A percentile compares a stretch with the other conserved stretches of the same genome.
Conservation (phyloP, 1,284 basidiomycete species). For the Cryptococcus deneoformans region DNA sequence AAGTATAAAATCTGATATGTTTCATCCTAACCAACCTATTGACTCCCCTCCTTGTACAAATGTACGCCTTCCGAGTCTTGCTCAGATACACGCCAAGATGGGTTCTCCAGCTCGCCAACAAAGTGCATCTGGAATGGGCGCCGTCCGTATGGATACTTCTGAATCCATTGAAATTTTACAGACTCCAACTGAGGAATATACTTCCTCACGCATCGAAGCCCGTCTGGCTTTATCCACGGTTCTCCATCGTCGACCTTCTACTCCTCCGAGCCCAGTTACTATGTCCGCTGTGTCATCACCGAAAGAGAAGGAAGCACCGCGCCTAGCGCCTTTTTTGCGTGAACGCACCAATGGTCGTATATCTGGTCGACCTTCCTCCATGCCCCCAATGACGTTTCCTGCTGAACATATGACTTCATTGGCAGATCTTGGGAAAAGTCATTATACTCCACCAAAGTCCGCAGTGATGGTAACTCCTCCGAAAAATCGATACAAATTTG, state of each 20-base stretch:
- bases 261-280: conserved; percentile 15
- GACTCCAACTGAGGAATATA: conserved; percentile 39
- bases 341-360: conserved; percentile 38
- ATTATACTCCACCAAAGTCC: neutral
- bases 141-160: conserved; percentile 16
- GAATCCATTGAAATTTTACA: conserved; percentile 35
- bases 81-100: conserved; percentile 45
- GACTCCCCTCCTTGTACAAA: too few relatives aligned
- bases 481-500: conserved; percentile 5
- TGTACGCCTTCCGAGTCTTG: conserved; percentile 34
- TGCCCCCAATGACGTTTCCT: conserved; percentile 23
- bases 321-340: conserved; percentile 21
- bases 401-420: conserved; percentile 11
- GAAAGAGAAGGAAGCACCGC: conserved; percentile 11
- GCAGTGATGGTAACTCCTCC: conserved; percentile 26
- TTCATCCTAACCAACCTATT: too few relatives aligned
- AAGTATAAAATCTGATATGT: too few relatives aligned
- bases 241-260: conserved; percentile 17
- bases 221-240: conserved; percentile 17
- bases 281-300: conserved; percentile 1
- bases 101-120: neutral
- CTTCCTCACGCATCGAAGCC: conserved; percentile 10
- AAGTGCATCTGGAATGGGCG: conserved; percentile 12
- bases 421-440: conserved; percentile 8
- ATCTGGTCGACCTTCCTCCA: conserved; percentile 27